These are phyloP conservation scores for Pichia sp. DNA, from an alignment of 1,139 yeast species.

Conservation along the genomic window DNA sequence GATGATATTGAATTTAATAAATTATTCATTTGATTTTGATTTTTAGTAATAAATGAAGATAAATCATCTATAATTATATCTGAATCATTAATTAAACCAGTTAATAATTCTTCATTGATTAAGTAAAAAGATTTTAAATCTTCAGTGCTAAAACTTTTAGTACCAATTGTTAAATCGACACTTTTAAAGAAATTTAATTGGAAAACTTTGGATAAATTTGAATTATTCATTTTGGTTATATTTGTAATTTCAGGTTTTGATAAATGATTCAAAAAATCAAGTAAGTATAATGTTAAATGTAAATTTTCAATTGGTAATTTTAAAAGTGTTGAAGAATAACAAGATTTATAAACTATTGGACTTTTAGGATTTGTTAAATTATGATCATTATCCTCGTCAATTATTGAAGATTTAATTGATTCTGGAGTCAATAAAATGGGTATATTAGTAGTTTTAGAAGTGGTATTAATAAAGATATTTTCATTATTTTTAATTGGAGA, in stretches of 20 bases:
- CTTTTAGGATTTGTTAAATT: background rate
- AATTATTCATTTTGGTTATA: constrained; percentile 29
- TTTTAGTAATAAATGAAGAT: constrained; percentile 1
- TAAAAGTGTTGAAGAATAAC: constrained; percentile 10
- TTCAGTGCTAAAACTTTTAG: constrained; percentile 16
- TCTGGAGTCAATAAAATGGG: background rate
- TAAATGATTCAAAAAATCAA: constrained; percentile 25
- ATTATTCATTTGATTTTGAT: constrained; percentile 6
- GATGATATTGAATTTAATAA: background rate
- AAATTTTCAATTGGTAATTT: constrained; percentile 26
- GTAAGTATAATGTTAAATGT: constrained; percentile 27
- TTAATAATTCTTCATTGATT: constrained; percentile 11
- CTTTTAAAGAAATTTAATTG: constrained; percentile 31
- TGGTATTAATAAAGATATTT: no score
- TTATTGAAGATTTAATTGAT: background rate
- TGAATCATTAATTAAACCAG: constrained; percentile 7
- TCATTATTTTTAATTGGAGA: constrained; percentile 8
- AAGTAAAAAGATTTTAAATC: constrained; percentile 12
- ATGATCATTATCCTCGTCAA: background rate
- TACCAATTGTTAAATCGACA: constrained; percentile 21
- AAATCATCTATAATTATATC: constrained; percentile 9
- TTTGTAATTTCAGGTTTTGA: constrained; percentile 20
- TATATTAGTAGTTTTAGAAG: no score
- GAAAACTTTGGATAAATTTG: constrained; percentile 30
- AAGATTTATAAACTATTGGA: constrained; percentile 1